These are phyloP conservation scores for Fusarium anthophilum DNA, from an alignment of 2,329 filamentous ascomycete species.

Conservation along the genomic window DNA sequence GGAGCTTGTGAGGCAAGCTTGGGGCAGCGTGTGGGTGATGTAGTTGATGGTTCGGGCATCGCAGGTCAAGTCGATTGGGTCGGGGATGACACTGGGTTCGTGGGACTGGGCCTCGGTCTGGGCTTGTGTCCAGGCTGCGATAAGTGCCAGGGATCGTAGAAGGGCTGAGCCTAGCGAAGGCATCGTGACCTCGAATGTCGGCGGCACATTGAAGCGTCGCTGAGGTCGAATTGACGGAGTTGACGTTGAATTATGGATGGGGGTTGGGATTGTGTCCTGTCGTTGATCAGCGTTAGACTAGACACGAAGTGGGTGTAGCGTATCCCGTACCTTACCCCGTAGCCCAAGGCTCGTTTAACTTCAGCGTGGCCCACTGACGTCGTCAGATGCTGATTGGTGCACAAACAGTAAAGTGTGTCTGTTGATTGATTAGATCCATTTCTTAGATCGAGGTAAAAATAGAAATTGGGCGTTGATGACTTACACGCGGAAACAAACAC, in stretches of 20 bases:
- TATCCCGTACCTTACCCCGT: not conserved
- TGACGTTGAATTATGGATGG: slow-evolving; percentile 3
- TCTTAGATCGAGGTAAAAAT: not conserved
- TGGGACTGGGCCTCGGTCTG: slow-evolving; percentile 3
- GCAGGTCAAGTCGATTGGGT: slow-evolving; percentile 43
- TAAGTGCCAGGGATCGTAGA: slow-evolving; percentile 16
- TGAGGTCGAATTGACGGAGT: not conserved
- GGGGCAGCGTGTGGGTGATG: slow-evolving; percentile 79
- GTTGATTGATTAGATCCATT: not conserved
- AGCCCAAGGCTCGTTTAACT: slow-evolving; percentile 9
- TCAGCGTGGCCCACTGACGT: slow-evolving; percentile 7
- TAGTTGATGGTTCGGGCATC: slow-evolving; percentile 78
- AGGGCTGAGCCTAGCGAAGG: slow-evolving; percentile 30
- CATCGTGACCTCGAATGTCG: slow-evolving; percentile 23
- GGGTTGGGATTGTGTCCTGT: slow-evolving; percentile 19
- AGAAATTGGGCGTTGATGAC: not conserved
- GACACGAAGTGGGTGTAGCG: slow-evolving; percentile 13
- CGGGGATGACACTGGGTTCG: not conserved
- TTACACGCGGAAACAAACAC: not conserved
- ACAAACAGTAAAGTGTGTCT: not conserved
- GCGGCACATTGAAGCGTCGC: slow-evolving; percentile 25
- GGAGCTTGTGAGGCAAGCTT: slow-evolving; percentile 76
- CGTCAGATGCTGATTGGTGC: slow-evolving; percentile 14
- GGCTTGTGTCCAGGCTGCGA: slow-evolving; percentile 9
- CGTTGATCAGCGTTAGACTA: slow-evolving; percentile 17